Evolutionary conservation across 345 rosid genomes (phyloP), one percentile per base, ranked within the genome.

Genomic region (Populus deltoides): DNA sequence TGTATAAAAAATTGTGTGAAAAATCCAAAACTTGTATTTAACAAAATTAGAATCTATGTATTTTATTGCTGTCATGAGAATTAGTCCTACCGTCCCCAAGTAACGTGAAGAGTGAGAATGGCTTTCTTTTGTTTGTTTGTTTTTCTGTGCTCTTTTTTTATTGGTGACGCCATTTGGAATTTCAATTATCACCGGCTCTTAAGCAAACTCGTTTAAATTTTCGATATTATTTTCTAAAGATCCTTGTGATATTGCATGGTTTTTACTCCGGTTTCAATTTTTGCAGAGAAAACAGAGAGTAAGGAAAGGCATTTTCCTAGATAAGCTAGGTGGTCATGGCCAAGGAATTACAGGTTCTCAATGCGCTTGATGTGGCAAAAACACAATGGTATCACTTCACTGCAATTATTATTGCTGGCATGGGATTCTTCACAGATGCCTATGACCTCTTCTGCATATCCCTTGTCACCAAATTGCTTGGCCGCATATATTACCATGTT

Each of bases 301-400:
- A n/a, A 72, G 55, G 68, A 31, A 12, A 45, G 51, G 6, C 5
- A 17, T 49, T 49, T 49, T 49, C 55, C 55, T 5, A 17, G 20
- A 49, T 16, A 49, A 49, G 55, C 55, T 5, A 49, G 55, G 22
- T 16, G 6, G 7, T 49, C 55, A 49, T 49, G 55, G 55, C 55
- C 55, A 49, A 17, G 55, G 55, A 49, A 49, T 49, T 49, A 49
- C 55, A 49, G 55, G 57, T 51, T 16, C 57, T 51, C 0, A 51
- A 17, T 1, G 57, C 57, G 13, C 92, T 92, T 31, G 94, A 92
- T 76, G 85, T 78, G 0, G 97, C 97, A 0, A 90, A 92, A 84
- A 92, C 94, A 70, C 94, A 90, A 78, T 89, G 93, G 92, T 92
- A 92, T 75, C 97, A 92, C 78, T 92, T 92, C 88, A 90, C 94